Conservation (phyloP, 139 green algal genomes). For the Chlorella sp. region DNA sequence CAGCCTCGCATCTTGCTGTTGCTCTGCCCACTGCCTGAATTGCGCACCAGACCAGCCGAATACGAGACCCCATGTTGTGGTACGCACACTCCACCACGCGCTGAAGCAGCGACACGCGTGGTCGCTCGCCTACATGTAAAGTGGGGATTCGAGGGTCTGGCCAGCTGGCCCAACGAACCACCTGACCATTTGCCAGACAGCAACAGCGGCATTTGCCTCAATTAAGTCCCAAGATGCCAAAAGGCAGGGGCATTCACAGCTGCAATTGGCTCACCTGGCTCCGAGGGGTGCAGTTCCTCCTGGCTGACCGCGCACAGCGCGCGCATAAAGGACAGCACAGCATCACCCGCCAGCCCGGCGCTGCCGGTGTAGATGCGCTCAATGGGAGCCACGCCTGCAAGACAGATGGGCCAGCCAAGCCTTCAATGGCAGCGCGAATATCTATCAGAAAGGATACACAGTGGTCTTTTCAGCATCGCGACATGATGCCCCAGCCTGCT, state of each 20-base stretch:
- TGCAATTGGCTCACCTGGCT: not conserved
- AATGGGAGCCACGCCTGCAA: slow-evolving; percentile 37
- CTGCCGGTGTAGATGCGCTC: slow-evolving; percentile 67
- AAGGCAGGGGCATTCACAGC: not conserved
- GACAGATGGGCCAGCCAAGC: too few species aligned
- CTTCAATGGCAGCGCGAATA: too few species aligned
- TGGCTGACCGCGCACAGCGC: slow-evolving; percentile 85
- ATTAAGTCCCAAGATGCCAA: too few species aligned
- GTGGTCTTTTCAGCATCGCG: too few species aligned
- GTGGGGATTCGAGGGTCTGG: not conserved
- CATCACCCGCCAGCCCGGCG: slow-evolving; percentile 83
- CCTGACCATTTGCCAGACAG: too few species aligned
- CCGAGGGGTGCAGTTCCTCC: slow-evolving; percentile 78
- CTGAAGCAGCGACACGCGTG: slow-evolving; percentile 46
- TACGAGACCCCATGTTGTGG: slow-evolving; percentile 94
- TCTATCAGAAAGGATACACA: too few species aligned
- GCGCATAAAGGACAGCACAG: slow-evolving; percentile 93
- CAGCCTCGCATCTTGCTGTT: too few species aligned
- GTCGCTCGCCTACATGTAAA: not conserved
- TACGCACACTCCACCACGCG: slow-evolving; percentile 74
- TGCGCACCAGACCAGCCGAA: slow-evolving; percentile 91
- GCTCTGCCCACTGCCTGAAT: too few species aligned
- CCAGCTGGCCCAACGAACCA: too few species aligned
- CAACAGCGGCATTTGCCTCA: too few species aligned
- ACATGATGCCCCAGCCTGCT: too few species aligned